Base-by-base conservation (phyloP, 129 eudicot genomes). In the Saussurea involucrata region DNA sequence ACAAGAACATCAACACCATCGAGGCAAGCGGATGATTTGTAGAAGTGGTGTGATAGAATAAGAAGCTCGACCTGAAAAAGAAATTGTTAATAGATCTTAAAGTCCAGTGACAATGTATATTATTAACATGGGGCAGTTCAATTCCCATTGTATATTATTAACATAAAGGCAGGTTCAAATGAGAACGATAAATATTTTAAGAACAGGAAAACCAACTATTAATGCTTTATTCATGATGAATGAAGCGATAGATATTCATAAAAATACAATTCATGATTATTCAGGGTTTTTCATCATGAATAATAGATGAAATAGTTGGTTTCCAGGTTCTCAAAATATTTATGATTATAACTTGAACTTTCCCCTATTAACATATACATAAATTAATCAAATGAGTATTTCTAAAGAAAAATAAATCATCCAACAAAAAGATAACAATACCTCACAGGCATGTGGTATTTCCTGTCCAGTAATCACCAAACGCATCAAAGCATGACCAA, bases 1-100 rank as follows among this genome's bases (percentile, higher is more conserved):
- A 95, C 99, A 73, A 95, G 96, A 58, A 95, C 99, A 87, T 95
- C 99, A 68, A 95, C 99, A 65, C 99, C 99, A 53, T 95, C 99
- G 3, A 95, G 96, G 85, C 99, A 95, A 24, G 97, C 95, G 2
- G 99, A 95, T 74, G 90, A 88, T 78, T 95, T 90, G 91, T 95
- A 95, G 86, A 95, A 95, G 82, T 95, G 99, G 87, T 95, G 99
- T 42, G 99, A 95, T 53, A 95, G 84, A 71, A 95, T 95, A 72
- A 95, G 97, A 66, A 95, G 97, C 85, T 95, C 99, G 55, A 95
- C 99, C 99, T 95, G 87, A 68, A 76, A 81, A 85, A 4, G 21
- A 53, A n/a, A 33, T 66, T 3, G 10, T 66, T 9, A 18, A 27
- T 37, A 37, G 22, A 49, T 49, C 21, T 46, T 15, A 46, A 46